Percentiles rank a stretch among this genome's conserved stretches.
Evolutionary conservation across 176 grass and related monocot genomes (phyloP).

Genomic region (Neostapfia colusana): DNA sequence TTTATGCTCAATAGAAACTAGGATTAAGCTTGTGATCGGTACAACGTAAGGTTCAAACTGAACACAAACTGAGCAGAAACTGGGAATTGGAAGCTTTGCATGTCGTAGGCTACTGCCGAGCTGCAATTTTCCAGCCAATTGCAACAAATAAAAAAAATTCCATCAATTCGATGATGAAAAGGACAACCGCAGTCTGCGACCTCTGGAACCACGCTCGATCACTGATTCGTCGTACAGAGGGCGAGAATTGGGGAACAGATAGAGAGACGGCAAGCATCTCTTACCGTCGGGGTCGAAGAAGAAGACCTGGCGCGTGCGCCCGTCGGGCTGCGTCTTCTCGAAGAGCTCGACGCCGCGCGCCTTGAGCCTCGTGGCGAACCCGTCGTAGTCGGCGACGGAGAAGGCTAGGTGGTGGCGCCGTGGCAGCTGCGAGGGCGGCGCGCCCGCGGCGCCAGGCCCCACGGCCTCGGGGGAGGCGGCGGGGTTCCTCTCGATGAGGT

Average conservation of each 20-base stretch:
- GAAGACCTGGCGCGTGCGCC: conserved; percentile 80
- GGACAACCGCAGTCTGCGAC: background rate
- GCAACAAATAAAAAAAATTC: background rate
- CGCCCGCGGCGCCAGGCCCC: conserved; percentile 13
- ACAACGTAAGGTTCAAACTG: background rate
- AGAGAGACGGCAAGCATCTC: background rate
- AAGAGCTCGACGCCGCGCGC: conserved; percentile 59
- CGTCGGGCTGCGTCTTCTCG: conserved; percentile 73
- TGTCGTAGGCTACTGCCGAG: background rate
- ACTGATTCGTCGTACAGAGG: background rate
- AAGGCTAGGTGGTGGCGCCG: conserved; percentile 74
- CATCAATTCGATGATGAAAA: background rate
- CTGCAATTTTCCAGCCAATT: background rate
- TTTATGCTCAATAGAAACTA: background rate
- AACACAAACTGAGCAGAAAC: background rate
- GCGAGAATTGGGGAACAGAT: background rate
- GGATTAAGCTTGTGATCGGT: background rate
- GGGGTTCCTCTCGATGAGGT: conserved; percentile 82
- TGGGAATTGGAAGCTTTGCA: background rate
- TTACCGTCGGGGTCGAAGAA: conserved; percentile 97
- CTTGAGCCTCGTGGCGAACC: conserved; percentile 56
- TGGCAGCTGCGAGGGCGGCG: conserved; percentile 47
- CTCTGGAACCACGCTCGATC: background rate
- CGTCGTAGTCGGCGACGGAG: conserved; percentile 78
- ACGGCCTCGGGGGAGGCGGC: conserved; percentile 22